phyloP scores from a whole-genome alignment of 2,329 filamentous ascomycete genomes.

The Clonostachys rosea region DNA sequence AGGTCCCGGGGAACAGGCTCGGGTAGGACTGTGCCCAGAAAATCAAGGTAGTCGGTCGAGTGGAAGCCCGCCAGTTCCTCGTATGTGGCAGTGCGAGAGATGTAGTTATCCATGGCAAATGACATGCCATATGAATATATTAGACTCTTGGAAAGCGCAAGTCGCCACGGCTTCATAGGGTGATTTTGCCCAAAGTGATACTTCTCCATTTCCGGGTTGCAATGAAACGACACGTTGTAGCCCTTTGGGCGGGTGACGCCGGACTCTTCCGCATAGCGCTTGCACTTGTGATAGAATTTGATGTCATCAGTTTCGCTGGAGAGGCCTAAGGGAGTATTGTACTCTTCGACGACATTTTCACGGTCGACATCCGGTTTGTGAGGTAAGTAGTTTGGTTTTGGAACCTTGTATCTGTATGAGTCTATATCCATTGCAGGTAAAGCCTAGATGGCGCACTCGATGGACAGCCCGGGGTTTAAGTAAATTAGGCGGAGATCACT shows the following conservation, averaged over 20 bases:
- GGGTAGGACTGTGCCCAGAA: conserved; percentile 69
- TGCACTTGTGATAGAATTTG: conserved; percentile 52
- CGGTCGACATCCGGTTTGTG: conserved; percentile 46
- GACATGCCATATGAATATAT: conserved; percentile 95
- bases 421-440: conserved; percentile 17
- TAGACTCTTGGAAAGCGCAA: conserved; percentile 91
- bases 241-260: conserved; percentile 77
- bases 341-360: conserved; percentile 49
- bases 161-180: conserved; percentile 98
- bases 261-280: conserved; percentile 52
- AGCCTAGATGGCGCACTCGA: too few relatives aligned
- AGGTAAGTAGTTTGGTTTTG: conserved; percentile 57
- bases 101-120: conserved; percentile 93
- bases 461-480: too few relatives aligned
- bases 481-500: too few relatives aligned
- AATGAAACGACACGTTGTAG: conserved; percentile 91
- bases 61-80: conserved; percentile 89
- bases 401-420: conserved; percentile 46
- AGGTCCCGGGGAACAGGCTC: conserved; percentile 60
- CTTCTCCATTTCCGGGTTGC: conserved; percentile 89
- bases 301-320: conserved; percentile 51
- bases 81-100: conserved; percentile 76
- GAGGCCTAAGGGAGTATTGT: conserved; percentile 41
- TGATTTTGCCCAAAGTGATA: conserved; percentile 97
- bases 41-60: conserved; percentile 84